Base-by-base conservation (phyloP, 331 rosid species). In the Saraca asoca region DNA sequence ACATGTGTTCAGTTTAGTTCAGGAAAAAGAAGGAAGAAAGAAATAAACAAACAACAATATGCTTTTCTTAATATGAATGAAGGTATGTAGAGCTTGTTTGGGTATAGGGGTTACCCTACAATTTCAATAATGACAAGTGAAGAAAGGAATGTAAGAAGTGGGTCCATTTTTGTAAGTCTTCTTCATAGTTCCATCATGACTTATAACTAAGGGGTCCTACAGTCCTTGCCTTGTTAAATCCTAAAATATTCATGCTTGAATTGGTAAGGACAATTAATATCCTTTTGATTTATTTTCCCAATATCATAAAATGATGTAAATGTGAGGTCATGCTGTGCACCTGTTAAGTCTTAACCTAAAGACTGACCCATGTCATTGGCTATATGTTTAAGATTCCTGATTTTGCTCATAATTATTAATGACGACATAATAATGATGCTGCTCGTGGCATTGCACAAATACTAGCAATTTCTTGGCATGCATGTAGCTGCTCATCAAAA, bases 301-400 rank as follows among this genome's bases (percentile, higher is more conserved):
- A 14, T 43, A 9, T 46, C 19, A 24, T 1, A 24, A 24, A 62
- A 53, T 85, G 81, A 78, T 48, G 84, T 68, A 62, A 69, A 69
- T 50, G 12, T 82, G 78, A 78, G 75, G 79, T 85, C 91, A 80
- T 75, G 83, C 79, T 85, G 63, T 62, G 74, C 79, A 60, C 51
- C 70, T 42, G 39, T 51, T 44, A 14, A 38, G 5, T 42, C 34
- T 20, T 64, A 46, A 70, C 51, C 66, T 56, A 8, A 41, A 16
- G 76, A 68, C 45, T 73, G 45, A 59, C 34, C 75, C 68, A 37
- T 38, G 66, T 11, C 44, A 50, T 51, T 43, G 34, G 33, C 62
- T 5, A 0, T 5, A 52, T 67, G 9, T 16, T 29, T 55, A 44
- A 58, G 54, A 29, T 49, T 51, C 33, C 0, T 7, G 58, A 12